Base-by-base conservation (phyloP, 306 rosid genomes). In the Cyclanthera cordifolia region DNA sequence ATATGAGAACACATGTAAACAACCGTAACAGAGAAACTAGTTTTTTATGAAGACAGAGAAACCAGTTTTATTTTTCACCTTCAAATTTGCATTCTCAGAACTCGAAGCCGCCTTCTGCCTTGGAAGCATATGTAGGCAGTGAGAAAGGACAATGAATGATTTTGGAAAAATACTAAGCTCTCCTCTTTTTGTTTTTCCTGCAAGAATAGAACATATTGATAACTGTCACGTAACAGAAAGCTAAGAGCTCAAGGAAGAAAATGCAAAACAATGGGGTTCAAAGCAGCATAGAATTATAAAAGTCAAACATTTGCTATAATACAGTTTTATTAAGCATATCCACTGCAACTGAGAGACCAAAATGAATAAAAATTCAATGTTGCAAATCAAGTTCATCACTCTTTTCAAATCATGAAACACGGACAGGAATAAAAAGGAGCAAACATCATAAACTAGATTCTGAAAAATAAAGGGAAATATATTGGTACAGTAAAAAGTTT, bases 151-250 rank as follows among this genome's bases (percentile, higher is more conserved):
- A 27, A 79, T 60, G 72, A 87, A 84, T 43, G 83, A 79, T 76
- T 71, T 83, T 46, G 93, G 95, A 65, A 90, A 90, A 63, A 90
- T 85, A 80, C 95, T 90, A 16, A 88, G 85, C 77, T 90, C 95
- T 68, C 97, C 97, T 67, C 84, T 90, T 78, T 88, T 90, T 71
- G 90, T 90, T 84, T 90, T 90, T 19, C 97, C 97, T 90, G 76
- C 17, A 75, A 51, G 5, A 13, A 12, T 17, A 23, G 15, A 32
- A 64, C 25, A 12, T 64, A 43, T 16, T 37, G 56, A 19, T 45
- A 24, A 8, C 46, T 46, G 12, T 47, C 16, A 23, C 1, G 71
- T 16, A 3, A 45, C 51, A 46, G 4, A 43, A 65, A 3, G 12
- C 12, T 19, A 37, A 21, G 53, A 45, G 32, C 30, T 63, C 32